Conservation (phyloP, 192 early-diverging fungal species). For the Coemansia sp. region DNA sequence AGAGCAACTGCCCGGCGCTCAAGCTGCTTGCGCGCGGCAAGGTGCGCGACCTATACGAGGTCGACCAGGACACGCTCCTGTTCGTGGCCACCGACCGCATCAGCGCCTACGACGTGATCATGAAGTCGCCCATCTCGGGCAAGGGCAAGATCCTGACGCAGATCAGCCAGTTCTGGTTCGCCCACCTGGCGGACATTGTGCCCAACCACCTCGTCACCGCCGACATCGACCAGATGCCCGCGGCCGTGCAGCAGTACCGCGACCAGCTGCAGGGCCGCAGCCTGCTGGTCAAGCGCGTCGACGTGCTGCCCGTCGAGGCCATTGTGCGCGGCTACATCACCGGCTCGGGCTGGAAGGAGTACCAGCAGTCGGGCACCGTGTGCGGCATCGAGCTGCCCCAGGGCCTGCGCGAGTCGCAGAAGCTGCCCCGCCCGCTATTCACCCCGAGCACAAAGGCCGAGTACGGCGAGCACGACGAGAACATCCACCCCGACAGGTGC, state of each 20-base stretch:
- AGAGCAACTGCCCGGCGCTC: conserved; percentile 85
- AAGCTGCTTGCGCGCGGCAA: conserved; percentile 92
- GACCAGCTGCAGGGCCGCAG: conserved; percentile 84
- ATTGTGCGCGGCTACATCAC: conserved; percentile 98
- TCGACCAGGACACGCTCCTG: conserved; percentile 79
- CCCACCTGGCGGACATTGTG: conserved; percentile 79
- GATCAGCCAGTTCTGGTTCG: conserved; percentile 95
- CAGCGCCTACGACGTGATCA: conserved; percentile 97
- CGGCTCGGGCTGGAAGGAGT: conserved; percentile 95
- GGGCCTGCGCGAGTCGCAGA: conserved; percentile 79
- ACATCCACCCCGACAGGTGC: conserved; percentile 92
- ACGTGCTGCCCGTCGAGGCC: conserved; percentile 93
- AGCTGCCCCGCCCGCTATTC: conserved; percentile 77
- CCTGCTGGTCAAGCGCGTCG: conserved; percentile 87
- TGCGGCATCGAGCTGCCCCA: conserved; percentile 85
- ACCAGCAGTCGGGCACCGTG: conserved; percentile 85
- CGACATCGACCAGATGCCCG: conserved; percentile 90
- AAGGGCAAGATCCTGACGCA: conserved; percentile 98
- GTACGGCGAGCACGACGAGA: conserved; percentile 96
- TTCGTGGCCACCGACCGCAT: conserved; percentile 98
- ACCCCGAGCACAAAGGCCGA: conserved; percentile 99
- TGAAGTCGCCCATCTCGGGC: conserved; percentile 87
- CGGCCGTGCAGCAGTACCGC: conserved; percentile 77
- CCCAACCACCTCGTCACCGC: conserved; percentile 95
- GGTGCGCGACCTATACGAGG: conserved; percentile 94